Conservation (phyloP, 2,329 filamentous ascomycete species). For the Pestalotiopsis sp. region DNA sequence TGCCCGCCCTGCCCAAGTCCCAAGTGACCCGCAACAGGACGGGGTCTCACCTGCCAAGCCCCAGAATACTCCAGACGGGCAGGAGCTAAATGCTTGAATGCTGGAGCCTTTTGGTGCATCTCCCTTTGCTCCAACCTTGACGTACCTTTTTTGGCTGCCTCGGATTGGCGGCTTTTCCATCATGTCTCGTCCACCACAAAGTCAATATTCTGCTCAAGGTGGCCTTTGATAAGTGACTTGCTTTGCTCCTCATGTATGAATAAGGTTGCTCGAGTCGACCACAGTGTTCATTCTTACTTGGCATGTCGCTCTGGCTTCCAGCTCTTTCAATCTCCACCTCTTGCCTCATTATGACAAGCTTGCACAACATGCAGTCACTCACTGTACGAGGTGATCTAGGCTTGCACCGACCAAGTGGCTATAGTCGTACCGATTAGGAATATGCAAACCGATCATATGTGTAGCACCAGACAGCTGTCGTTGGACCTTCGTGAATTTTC, state of each 20-base stretch:
- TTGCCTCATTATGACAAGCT: no score
- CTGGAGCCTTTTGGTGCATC: not conserved
- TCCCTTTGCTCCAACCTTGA: not conserved
- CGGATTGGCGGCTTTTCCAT: not conserved
- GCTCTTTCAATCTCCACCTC: no score
- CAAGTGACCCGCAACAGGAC: not conserved
- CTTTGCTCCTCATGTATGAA: not conserved
- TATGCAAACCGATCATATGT: not conserved
- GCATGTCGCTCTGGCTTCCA: no score
- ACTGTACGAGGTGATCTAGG: no score
- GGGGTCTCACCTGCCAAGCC: slow-evolving; percentile 4
- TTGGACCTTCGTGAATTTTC: no score
- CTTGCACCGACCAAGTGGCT: not conserved
- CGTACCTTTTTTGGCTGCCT: not conserved
- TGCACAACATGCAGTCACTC: no score
- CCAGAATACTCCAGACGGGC: slow-evolving; percentile 4
- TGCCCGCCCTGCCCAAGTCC: not conserved
- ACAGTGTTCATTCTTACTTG: no score
- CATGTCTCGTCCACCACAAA: not conserved
- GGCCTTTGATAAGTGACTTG: not conserved
- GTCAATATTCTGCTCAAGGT: not conserved
- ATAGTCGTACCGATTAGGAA: not conserved
- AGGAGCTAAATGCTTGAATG: slow-evolving; percentile 1
- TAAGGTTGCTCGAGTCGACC: not conserved
- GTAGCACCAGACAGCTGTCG: no score